Percentiles rank a stretch among this genome's conserved stretches.
These are phyloP conservation scores for Adenanthera pavonina DNA, from an alignment of 306 rosid genomes.

Conservation along the genomic window DNA sequence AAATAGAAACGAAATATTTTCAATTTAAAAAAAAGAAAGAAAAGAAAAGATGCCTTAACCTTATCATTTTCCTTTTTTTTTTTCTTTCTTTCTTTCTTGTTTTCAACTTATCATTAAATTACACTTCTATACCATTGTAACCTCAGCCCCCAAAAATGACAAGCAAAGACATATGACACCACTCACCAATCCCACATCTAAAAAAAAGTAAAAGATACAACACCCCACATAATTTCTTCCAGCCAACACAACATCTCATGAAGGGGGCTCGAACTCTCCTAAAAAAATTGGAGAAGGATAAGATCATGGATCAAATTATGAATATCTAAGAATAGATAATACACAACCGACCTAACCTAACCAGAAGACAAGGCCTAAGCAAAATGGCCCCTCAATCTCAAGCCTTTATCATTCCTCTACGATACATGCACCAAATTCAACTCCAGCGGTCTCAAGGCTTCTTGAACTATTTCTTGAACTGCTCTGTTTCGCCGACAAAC, in stretches of 20 bases:
- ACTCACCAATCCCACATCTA: slow-evolving; percentile 72
- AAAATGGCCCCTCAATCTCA: slow-evolving; percentile 72
- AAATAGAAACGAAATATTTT: not conserved
- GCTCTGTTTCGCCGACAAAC: slow-evolving; percentile 94
- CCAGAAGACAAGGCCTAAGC: slow-evolving; percentile 60
- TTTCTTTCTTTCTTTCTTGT: not conserved
- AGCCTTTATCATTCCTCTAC: slow-evolving; percentile 51
- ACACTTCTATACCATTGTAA: slow-evolving; percentile 78
- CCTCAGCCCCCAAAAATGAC: slow-evolving; percentile 56
- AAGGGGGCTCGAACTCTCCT: slow-evolving; percentile 77
- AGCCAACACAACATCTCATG: slow-evolving; percentile 52
- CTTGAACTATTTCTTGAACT: slow-evolving; percentile 98
- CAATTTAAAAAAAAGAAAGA: not conserved
- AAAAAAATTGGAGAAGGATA: slow-evolving; percentile 89
- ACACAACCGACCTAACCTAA: slow-evolving; percentile 62
- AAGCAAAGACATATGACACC: slow-evolving; percentile 53
- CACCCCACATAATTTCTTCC: slow-evolving; percentile 55
- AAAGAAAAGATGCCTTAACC: slow-evolving; percentile 9
- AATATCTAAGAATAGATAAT: slow-evolving; percentile 48
- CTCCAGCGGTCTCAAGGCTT: slow-evolving; percentile 94
- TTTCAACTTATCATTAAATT: slow-evolving; percentile 41
- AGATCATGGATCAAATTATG: slow-evolving; percentile 51
- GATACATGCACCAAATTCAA: slow-evolving; percentile 69
- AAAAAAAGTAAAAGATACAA: slow-evolving; percentile 48
- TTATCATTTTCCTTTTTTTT: not conserved